Conservation (phyloP, 345 rosid genomes). For the Hibiscus mutabilis region DNA sequence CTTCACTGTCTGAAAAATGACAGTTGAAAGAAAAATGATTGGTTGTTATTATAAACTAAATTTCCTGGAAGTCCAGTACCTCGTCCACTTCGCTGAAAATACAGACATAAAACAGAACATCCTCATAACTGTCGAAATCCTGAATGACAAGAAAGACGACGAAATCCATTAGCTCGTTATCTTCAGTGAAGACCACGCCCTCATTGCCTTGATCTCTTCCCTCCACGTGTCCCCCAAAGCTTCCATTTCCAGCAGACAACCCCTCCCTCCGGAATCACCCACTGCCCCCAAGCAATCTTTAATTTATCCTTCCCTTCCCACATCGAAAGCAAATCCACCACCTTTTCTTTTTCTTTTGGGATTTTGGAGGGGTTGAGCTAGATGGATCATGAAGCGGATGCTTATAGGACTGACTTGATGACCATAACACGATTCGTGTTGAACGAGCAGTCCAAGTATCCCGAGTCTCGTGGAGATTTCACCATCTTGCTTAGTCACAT, state of each 20-base stretch:
- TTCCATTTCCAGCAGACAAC: constrained; percentile 17
- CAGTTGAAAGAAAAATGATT: too few relatives aligned
- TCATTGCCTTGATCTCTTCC: constrained; percentile 10
- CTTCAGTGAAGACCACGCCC: constrained; percentile 41
- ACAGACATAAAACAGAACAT: neutral
- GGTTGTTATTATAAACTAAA: neutral
- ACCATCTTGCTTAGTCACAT: constrained; percentile 83
- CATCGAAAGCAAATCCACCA: constrained; percentile 27
- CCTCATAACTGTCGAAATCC: constrained; percentile 10
- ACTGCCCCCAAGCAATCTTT: constrained; percentile 4
- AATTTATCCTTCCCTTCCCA: constrained; percentile 9
- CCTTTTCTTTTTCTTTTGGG: neutral
- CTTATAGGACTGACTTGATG: constrained; percentile 90
- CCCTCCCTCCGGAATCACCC: constrained; percentile 11
- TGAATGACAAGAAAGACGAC: neutral
- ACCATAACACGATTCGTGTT: constrained; percentile 83
- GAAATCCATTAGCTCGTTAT: constrained; percentile 28
- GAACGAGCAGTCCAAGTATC: constrained; percentile 82
- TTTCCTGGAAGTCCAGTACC: constrained; percentile 5
- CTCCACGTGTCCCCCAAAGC: constrained; percentile 58
- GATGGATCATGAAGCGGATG: constrained; percentile 92
- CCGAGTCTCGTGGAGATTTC: constrained; percentile 98
- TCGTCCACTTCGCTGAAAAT: constrained; percentile 14
- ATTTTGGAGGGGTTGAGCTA: constrained; percentile 1
- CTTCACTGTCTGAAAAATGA: neutral